Conservation (phyloP, 2,329 filamentous ascomycete genomes). For the Reticulascus tulasneorum region DNA sequence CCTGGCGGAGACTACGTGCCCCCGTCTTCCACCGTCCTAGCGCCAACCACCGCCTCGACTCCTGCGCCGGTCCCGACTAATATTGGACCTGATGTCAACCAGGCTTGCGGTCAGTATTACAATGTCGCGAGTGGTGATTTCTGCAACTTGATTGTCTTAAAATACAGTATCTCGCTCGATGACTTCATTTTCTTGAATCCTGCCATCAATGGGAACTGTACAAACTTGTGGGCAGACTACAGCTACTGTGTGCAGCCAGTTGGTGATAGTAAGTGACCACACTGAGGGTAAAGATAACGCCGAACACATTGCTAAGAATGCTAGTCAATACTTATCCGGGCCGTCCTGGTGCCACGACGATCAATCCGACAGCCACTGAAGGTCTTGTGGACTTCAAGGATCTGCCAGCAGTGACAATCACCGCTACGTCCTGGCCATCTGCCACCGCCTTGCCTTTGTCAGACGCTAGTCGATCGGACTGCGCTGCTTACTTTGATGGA, state of each 20-base stretch:
- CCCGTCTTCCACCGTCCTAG: not conserved
- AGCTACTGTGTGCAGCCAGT: slow-evolving; percentile 30
- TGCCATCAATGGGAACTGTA: slow-evolving; percentile 25
- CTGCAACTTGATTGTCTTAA: slow-evolving; percentile 26
- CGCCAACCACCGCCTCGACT: slow-evolving; percentile 1
- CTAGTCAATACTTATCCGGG: slow-evolving; percentile 1
- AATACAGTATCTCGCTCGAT: slow-evolving; percentile 22
- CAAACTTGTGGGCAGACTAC: slow-evolving; percentile 24
- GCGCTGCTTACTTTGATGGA: slow-evolving; percentile 7
- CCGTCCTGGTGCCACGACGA: slow-evolving; percentile 5
- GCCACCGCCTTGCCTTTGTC: slow-evolving; percentile 1
- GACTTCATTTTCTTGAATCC: slow-evolving; percentile 31
- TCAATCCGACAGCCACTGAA: slow-evolving; percentile 7
- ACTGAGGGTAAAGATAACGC: too few relatives aligned
- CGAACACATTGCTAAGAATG: too few relatives aligned
- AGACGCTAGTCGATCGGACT: slow-evolving; percentile 10
- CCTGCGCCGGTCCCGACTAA: slow-evolving; percentile 9
- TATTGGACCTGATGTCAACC: slow-evolving; percentile 12
- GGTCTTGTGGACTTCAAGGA: slow-evolving; percentile 10
- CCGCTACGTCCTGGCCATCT: slow-evolving; percentile 3
- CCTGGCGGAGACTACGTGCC: not conserved
- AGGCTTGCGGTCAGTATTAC: slow-evolving; percentile 26
- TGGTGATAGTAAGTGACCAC: too few relatives aligned
- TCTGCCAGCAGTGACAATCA: slow-evolving; percentile 10
- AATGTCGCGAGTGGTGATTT: slow-evolving; percentile 25